phyloP scores from a whole-genome alignment of 2,329 filamentous ascomycete genomes.

The Aspergillus bombycis region DNA sequence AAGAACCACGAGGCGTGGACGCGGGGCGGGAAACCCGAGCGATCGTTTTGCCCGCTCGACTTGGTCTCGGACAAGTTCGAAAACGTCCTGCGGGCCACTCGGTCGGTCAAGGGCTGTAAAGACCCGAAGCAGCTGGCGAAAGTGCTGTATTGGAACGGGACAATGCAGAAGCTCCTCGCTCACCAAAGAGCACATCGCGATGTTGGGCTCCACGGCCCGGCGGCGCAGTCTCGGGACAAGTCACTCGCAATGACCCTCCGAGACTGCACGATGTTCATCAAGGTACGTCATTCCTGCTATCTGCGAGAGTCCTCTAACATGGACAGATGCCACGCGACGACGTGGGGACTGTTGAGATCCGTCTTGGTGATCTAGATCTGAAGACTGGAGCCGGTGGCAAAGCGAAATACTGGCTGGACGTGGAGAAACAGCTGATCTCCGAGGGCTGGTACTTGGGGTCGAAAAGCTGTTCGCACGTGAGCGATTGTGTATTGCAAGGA shows the following conservation, averaged over 20 bases:
- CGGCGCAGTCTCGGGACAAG: constrained; percentile 51
- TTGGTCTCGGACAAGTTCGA: constrained; percentile 56
- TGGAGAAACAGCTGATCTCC: constrained; percentile 65
- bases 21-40: constrained; percentile 31
- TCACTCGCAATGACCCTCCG: constrained; percentile 77
- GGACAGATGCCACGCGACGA: constrained; percentile 39
- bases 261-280: constrained; percentile 76
- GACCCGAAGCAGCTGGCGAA: constrained; percentile 40
- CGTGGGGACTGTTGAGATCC: constrained; percentile 43
- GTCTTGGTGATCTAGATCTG: constrained; percentile 76
- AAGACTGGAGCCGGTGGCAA: constrained; percentile 69
- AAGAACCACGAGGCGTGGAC: constrained; percentile 45
- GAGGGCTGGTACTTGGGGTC: constrained; percentile 67
- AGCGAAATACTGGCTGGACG: constrained; percentile 67
- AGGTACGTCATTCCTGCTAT: constrained; percentile 46
- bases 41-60: constrained; percentile 66
- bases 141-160: constrained; percentile 39
- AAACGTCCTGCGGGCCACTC: constrained; percentile 49
- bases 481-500: constrained; percentile 38
- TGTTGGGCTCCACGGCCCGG: constrained; percentile 40
- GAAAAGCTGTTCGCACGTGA: constrained; percentile 34
- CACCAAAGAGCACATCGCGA: constrained; percentile 39
- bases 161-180: constrained; percentile 37
- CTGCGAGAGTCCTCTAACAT: neutral
- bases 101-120: constrained; percentile 39